Percentiles rank a stretch among this genome's conserved stretches.
Evolutionary conservation across 352 stramenopile genomes (phyloP).

Genomic region (Pythium periplocum): DNA sequence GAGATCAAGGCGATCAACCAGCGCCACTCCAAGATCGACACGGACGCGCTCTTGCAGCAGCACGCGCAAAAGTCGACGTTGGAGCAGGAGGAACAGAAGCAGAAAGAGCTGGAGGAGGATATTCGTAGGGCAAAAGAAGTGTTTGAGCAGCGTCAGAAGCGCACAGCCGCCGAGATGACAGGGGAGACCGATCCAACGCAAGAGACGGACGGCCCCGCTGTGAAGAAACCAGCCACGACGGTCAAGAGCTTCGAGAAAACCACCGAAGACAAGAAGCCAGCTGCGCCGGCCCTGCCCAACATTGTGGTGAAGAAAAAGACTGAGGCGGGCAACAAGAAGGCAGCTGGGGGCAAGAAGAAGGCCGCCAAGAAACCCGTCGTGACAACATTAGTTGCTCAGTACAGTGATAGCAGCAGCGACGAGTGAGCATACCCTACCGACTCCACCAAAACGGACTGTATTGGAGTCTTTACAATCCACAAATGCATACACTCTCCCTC

Average conservation of each 20-base stretch:
- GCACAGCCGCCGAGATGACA: slow-evolving; percentile 21
- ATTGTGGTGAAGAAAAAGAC: slow-evolving; percentile 26
- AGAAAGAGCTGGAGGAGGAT: slow-evolving; percentile 49
- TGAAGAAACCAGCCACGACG: slow-evolving; percentile 12
- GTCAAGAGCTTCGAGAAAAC: slow-evolving; percentile 18
- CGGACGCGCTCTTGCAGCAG: slow-evolving; percentile 66
- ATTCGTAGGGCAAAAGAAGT: slow-evolving; percentile 38
- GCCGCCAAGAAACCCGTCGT: slow-evolving; percentile 30
- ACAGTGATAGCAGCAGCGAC: slow-evolving; percentile 71
- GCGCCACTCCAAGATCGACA: slow-evolving; percentile 90
- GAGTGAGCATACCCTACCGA: slow-evolving; percentile 3
- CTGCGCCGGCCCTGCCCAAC: slow-evolving; percentile 14
- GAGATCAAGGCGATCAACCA: slow-evolving; percentile 98
- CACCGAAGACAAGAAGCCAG: neutral
- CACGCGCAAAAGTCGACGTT: slow-evolving; percentile 16
- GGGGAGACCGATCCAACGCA: slow-evolving; percentile 3
- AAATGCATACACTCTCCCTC: too few species aligned
- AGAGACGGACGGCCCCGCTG: slow-evolving; percentile 1
- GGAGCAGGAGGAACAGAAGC: slow-evolving; percentile 33
- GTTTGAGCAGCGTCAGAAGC: slow-evolving; percentile 42
- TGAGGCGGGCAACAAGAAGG: slow-evolving; percentile 29
- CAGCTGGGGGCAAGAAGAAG: slow-evolving; percentile 20
- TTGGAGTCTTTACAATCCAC: too few species aligned
- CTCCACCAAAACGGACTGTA: too few species aligned
- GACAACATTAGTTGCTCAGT: slow-evolving; percentile 64